Evolutionary conservation across 306 rosid genomes (phyloP), one percentile per base, ranked within the genome.

Genomic region (Fagus crenata): DNA sequence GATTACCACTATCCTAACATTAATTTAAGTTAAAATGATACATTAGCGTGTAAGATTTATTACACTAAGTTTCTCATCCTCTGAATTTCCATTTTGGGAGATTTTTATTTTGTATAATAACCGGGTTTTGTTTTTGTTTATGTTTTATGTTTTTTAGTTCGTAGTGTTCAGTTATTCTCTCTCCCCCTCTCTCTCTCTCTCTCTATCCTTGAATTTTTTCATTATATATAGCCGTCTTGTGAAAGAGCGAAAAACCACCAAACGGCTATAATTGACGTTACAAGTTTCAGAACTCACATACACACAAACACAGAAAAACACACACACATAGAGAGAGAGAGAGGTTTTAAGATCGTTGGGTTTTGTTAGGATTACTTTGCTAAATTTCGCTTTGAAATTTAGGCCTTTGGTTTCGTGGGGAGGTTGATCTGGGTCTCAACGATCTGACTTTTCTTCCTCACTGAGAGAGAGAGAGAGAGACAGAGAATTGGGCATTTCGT

Each of bases 261-360:
- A 92, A 90, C 90, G 96, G 96, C 97, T 92, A 88, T 87, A 80
- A 90, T 78, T 87, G 87, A 81, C 89, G 89, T 87, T 89, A 73
- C 85, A 40, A 77, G 65, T 13, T 59, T 65, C 51, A 39, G 67
- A 28, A 77, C 53, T 36, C 39, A 35, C 59, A 35, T 4, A 49
- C 7, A 6, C 15, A 3, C 13, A 40, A 53, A 73, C 54, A 46
- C 33, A 49, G n/a, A 41, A 75, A 67, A 75, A 67, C 51, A 46
- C 51, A 46, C 51, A 46, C 1, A 46, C 14, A 46, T 7, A 37
- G 55, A 56, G 28, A 18, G 3, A n/a, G n/a, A 6, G 59, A 3
- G 3, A 3, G 42, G 75, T 81, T 77, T 58, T 17, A 77, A 79
- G 75, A 65, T 82, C 86, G 73, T 77, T 70, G 31, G 74, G n/a